These are phyloP conservation scores for Pseudogymnoascus destructans DNA, from an alignment of 2,329 filamentous ascomycete genomes.

Conservation along the genomic window DNA sequence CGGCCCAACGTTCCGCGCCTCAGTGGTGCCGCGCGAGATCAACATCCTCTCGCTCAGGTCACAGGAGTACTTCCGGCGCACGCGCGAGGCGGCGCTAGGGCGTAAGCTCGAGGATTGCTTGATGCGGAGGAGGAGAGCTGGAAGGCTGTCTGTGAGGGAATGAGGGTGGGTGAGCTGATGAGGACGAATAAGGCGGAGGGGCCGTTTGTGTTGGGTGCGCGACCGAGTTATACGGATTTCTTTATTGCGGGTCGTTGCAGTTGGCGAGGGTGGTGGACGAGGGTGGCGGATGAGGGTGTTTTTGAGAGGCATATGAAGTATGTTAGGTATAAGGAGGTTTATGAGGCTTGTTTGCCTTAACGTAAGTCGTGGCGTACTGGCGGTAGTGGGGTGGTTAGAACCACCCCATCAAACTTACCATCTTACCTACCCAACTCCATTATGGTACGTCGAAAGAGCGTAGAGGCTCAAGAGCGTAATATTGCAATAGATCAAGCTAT, in stretches of 20 bases:
- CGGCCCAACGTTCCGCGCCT: slow-evolving; percentile 22
- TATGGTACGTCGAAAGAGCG: too few relatives aligned
- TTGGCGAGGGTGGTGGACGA: too few relatives aligned
- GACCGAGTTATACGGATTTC: slow-evolving; percentile 29
- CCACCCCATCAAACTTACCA: too few relatives aligned
- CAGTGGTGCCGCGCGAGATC: slow-evolving; percentile 29
- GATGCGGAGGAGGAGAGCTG: slow-evolving; percentile 24
- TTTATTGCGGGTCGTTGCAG: slow-evolving; percentile 29
- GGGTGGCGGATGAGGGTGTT: slow-evolving; percentile 24
- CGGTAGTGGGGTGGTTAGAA: too few relatives aligned
- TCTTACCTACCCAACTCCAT: too few relatives aligned
- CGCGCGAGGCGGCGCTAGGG: slow-evolving; percentile 28
- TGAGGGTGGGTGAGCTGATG: slow-evolving; percentile 26
- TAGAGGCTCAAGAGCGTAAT: too few relatives aligned
- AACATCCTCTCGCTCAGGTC: slow-evolving; percentile 27
- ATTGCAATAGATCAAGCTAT: too few relatives aligned
- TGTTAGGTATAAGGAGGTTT: slow-evolving; percentile 19
- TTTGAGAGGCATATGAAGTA: slow-evolving; percentile 22
- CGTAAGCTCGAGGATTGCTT: slow-evolving; percentile 28
- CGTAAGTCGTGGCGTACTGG: too few relatives aligned
- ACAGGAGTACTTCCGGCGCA: slow-evolving; percentile 30
- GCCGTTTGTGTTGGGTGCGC: slow-evolving; percentile 29
- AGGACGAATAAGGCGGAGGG: slow-evolving; percentile 26
- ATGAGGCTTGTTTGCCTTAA: slow-evolving; percentile 17
- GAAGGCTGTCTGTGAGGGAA: slow-evolving; percentile 19